Evolutionary conservation across 164 flowering plant genomes (phyloP).

Genomic region (Sextonia rubra): DNA sequence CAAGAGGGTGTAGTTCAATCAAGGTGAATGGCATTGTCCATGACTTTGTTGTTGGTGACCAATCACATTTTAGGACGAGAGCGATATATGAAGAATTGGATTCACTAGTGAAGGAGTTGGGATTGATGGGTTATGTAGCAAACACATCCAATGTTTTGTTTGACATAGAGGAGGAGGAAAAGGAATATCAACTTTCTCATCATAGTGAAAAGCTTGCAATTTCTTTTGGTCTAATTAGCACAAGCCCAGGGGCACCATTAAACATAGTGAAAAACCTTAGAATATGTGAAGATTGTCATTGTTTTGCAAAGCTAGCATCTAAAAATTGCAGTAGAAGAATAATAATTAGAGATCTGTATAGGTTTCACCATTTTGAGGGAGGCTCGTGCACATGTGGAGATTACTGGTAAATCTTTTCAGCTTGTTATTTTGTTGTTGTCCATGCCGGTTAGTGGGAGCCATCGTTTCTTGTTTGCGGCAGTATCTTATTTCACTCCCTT

Average conservation of each 20-base stretch:
- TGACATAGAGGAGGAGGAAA: constrained; percentile 43
- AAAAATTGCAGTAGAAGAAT: constrained; percentile 35
- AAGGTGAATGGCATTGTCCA: constrained; percentile 30
- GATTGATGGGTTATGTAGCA: constrained; percentile 31
- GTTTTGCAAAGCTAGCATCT: constrained; percentile 34
- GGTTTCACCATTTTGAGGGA: constrained; percentile 48
- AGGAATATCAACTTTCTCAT: constrained; percentile 33
- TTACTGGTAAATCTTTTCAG: constrained; percentile 31
- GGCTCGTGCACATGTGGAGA: constrained; percentile 47
- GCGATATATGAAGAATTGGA: constrained; percentile 27
- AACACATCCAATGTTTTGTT: constrained; percentile 24
- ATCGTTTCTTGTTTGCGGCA: no score
- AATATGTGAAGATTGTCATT: constrained; percentile 43
- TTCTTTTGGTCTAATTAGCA: constrained; percentile 41
- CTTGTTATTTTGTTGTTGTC: not conserved
- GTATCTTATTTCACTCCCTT: no score
- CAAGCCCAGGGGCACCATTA: constrained; percentile 31
- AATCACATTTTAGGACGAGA: constrained; percentile 11
- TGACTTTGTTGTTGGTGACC: constrained; percentile 44
- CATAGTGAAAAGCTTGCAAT: constrained; percentile 52
- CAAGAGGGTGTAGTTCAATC: constrained; percentile 21
- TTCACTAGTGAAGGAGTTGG: constrained; percentile 23
- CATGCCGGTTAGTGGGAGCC: not conserved
- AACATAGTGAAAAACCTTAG: constrained; percentile 41
- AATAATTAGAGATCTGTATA: constrained; percentile 38